Percentiles rank a stretch among this genome's conserved stretches.
Conservation (phyloP, 2,329 filamentous ascomycete species). For the Orbilia quercus region DNA sequence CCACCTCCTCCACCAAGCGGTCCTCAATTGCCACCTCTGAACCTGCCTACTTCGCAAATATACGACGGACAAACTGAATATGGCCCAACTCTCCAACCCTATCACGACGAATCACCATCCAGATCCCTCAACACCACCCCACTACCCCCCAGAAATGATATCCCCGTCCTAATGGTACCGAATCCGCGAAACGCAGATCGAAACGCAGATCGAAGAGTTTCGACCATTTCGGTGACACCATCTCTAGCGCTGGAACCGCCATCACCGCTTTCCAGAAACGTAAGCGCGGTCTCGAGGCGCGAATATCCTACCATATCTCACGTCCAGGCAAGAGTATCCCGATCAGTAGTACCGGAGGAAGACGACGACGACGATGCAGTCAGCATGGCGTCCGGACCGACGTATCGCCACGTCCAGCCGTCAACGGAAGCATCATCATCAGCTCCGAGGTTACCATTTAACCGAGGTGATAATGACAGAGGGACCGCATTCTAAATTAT, state of each 20-base stretch:
- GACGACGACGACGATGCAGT: constrained; percentile 44
- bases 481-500: constrained; percentile 25
- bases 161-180: constrained; percentile 17
- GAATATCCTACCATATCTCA: constrained; percentile 43
- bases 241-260: constrained; percentile 34
- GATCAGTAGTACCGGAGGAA: constrained; percentile 35
- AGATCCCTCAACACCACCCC: constrained; percentile 41
- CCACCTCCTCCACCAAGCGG: constrained; percentile 35
- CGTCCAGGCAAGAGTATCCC: constrained; percentile 22
- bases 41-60: constrained; percentile 1
- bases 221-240: constrained; percentile 5
- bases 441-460: constrained; percentile 46
- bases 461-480: constrained; percentile 20
- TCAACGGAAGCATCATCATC: constrained; percentile 34
- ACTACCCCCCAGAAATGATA: constrained; percentile 18
- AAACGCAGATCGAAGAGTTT: constrained; percentile 31
- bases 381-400: constrained; percentile 42
- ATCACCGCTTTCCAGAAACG: constrained; percentile 50
- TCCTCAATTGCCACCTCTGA: constrained; percentile 32
- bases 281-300: constrained; percentile 39
- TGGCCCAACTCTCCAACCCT: constrained; percentile 32
- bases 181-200: constrained; percentile 1
- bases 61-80: constrained; percentile 50
- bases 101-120: constrained; percentile 46
- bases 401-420: constrained; percentile 18